Conservation (phyloP, 2,329 filamentous ascomycete genomes). For the Neobulgaria alba region DNA sequence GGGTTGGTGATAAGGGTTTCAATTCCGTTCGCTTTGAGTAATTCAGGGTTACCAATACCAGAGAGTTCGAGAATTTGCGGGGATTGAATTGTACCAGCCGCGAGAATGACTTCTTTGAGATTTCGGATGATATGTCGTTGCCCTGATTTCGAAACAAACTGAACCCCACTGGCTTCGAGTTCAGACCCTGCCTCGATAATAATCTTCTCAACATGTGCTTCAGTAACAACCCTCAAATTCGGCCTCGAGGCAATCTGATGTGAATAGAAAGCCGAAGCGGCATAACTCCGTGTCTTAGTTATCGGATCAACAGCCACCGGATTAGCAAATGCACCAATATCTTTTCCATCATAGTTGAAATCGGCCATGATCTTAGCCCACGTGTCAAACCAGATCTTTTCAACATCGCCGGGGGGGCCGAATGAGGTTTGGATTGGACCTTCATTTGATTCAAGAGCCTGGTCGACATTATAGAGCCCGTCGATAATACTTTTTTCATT, state of each 20-base stretch:
- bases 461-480: slow-evolving; percentile 2
- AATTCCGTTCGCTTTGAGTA: slow-evolving; percentile 30
- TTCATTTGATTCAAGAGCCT: slow-evolving; percentile 2
- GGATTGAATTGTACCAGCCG: slow-evolving; percentile 34
- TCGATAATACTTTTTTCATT: neutral
- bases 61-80: slow-evolving; percentile 43
- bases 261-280: slow-evolving; percentile 20
- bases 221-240: slow-evolving; percentile 76
- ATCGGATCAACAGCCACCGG: slow-evolving; percentile 12
- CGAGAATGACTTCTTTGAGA: slow-evolving; percentile 18
- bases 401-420: slow-evolving; percentile 3
- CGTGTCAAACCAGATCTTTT: slow-evolving; percentile 9
- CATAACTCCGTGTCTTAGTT: slow-evolving; percentile 15
- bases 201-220: slow-evolving; percentile 75
- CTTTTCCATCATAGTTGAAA: slow-evolving; percentile 27
- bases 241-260: slow-evolving; percentile 8
- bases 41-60: slow-evolving; percentile 36
- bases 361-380: slow-evolving; percentile 10
- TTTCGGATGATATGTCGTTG: slow-evolving; percentile 33
- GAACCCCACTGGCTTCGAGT: slow-evolving; percentile 6
- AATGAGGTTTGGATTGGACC: slow-evolving; percentile 11
- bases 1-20: slow-evolving; percentile 23
- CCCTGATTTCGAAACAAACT: slow-evolving; percentile 1
- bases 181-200: slow-evolving; percentile 5
- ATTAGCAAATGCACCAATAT: slow-evolving; percentile 29